Evolutionary conservation across 345 rosid species (phyloP).

Genomic region (Euclidium syriacum): DNA sequence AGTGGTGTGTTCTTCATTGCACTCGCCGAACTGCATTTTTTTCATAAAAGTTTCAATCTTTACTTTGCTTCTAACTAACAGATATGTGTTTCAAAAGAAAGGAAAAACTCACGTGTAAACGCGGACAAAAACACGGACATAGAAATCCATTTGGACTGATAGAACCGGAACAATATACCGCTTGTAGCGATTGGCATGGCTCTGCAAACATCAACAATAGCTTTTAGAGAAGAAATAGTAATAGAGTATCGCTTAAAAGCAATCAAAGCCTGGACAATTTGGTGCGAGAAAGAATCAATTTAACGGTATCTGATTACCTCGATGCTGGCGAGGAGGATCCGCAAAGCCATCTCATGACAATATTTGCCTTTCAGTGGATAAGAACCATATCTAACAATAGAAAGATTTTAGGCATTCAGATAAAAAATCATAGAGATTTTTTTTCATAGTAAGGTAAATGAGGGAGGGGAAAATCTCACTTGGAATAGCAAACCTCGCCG

Average conservation of each 20-base stretch:
- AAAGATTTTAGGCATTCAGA: constrained; percentile 21
- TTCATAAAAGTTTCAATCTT: constrained; percentile 7
- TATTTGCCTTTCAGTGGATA: constrained; percentile 95
- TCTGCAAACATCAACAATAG: constrained; percentile 39
- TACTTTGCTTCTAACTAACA: constrained; percentile 2
- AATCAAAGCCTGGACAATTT: background rate
- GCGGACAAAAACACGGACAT: constrained; percentile 93
- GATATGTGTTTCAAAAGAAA: background rate
- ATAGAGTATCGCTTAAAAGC: background rate
- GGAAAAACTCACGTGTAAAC: constrained; percentile 68
- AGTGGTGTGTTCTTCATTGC: constrained; percentile 99
- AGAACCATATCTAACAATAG: constrained; percentile 69
- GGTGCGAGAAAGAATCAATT: background rate
- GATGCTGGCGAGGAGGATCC: constrained; percentile 91
- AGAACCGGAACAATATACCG: constrained; percentile 95
- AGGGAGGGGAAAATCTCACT: constrained; percentile 55
- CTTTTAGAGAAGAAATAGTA: background rate
- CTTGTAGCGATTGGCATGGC: constrained; percentile 98
- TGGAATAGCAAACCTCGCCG: constrained; percentile 99
- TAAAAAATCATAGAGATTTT: background rate
- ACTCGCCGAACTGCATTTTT: constrained; percentile 91
- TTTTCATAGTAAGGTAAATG: constrained; percentile 4
- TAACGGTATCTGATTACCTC: constrained; percentile 47
- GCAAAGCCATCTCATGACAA: constrained; percentile 98
- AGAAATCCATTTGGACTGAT: constrained; percentile 94